Percentiles rank a stretch among this genome's conserved stretches.
Evolutionary conservation across 2,329 filamentous ascomycete genomes (phyloP).

Genomic region (Ilyonectria robusta): DNA sequence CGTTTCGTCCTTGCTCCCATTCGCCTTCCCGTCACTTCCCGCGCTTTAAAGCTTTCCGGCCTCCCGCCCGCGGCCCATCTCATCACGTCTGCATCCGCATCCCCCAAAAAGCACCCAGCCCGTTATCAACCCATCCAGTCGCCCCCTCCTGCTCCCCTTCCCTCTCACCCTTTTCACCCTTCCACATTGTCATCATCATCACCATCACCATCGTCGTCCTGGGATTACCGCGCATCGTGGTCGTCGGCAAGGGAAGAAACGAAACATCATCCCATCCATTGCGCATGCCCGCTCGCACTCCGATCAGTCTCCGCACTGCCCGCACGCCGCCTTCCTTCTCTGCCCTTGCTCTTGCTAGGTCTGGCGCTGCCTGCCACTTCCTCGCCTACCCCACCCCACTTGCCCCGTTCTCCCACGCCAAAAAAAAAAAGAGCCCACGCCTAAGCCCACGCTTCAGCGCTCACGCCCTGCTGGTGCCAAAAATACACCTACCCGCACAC

Average conservation of each 20-base stretch:
- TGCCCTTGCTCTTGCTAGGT: conserved; percentile 28
- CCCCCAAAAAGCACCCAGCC: conserved; percentile 15
- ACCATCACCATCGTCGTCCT: conserved; percentile 1
- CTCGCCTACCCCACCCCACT: conserved; percentile 31
- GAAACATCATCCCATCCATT: conserved; percentile 32
- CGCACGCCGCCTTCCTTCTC: conserved; percentile 28
- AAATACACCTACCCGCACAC: conserved; percentile 28
- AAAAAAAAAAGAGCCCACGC: conserved; percentile 29
- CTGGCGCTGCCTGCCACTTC: conserved; percentile 31
- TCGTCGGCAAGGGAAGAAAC: conserved; percentile 27
- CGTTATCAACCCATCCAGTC: conserved; percentile 28
- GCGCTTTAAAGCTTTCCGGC: conserved; percentile 43
- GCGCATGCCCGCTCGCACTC: conserved; percentile 27
- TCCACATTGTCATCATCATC: conserved; percentile 6
- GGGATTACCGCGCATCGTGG: conserved; percentile 9
- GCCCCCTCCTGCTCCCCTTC: conserved; percentile 20
- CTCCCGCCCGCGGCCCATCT: conserved; percentile 40
- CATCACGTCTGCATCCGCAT: conserved; percentile 37
- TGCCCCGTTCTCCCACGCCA: conserved; percentile 30
- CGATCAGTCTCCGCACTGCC: conserved; percentile 32
- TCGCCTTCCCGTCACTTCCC: conserved; percentile 46
- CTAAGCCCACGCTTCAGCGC: conserved; percentile 22
- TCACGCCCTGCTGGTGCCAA: conserved; percentile 31
- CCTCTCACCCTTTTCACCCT: conserved; percentile 6
- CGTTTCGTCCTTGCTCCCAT: conserved; percentile 38